Base-by-base conservation (phyloP, 148 eudicot species). In the Camellia japonica region DNA sequence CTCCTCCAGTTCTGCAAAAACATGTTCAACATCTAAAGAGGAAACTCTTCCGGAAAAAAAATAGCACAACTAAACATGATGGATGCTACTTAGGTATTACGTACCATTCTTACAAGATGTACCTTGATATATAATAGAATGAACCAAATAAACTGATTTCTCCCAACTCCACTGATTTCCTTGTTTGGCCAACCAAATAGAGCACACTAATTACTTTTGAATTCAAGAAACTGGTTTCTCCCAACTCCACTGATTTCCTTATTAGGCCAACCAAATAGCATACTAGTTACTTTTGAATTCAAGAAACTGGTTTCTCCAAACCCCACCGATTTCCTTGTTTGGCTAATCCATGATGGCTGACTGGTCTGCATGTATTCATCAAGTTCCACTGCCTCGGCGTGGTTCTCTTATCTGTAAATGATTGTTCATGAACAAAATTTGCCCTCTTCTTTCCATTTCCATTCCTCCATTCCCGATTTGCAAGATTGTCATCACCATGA, bases 401-500 rank as follows among this genome's bases (percentile, higher is more conserved):
- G 8, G 59, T 43, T 20, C 56, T 11, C 2, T 58, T 68, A 67
- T 52, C 78, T n/a, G 20, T 38, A 19, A 43, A 65, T 42, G 78
- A 73, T 56, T 10, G 78, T 66, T 76, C 80, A 20, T 15, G 60
- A 69, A 61, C 75, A 61, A 68, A 69, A 75, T 43, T 76, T 41
- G 1, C 80, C 66, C 47, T 63, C 56, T 82, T 56, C 51, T 23
- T 60, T 4, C 49, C 58, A 23, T 54, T 77, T 52, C 67, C 77
- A 16, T 79, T 79, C 74, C 78, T 82, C 73, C 77, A 46, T 16
- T 63, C 64, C 41, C 80, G 38, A 65, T 55, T 60, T 20, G n/a
- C n/a, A 11, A 55, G 77, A 59, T 80, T 65, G 38, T 72, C 68
- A 65, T 74, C 41, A 23, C 81, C 80, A n/a, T 78, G 84, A 71